phyloP scores from a whole-genome alignment of 176 grass and related monocot genomes.

The Aegilops bicornis region DNA sequence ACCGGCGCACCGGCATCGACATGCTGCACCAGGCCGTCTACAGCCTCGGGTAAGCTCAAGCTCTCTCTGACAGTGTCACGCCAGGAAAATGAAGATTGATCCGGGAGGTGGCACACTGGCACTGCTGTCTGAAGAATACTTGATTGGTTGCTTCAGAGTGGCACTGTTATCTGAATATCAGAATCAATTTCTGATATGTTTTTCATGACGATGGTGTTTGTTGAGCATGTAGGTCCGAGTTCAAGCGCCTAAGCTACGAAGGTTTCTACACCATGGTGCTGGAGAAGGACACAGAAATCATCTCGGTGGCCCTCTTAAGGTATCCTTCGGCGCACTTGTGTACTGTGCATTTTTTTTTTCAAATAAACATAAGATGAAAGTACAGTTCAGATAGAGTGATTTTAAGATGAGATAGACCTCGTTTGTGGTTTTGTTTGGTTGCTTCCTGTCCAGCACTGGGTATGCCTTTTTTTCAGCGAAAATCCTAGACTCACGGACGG shows the following conservation, averaged over 20 bases:
- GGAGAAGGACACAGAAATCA: constrained; percentile 67
- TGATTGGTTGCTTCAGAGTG: neutral
- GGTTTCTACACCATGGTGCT: constrained; percentile 73
- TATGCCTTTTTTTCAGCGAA: no score
- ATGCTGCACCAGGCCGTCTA: constrained; percentile 73
- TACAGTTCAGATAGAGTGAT: neutral
- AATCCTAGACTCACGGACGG: no score
- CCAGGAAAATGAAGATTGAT: neutral
- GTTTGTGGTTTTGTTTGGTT: no score
- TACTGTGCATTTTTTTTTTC: no score
- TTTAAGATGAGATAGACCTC: no score
- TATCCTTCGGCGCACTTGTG: neutral
- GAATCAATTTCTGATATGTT: neutral
- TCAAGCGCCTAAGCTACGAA: constrained; percentile 64
- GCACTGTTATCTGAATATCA: neutral
- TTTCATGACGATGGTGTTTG: neutral
- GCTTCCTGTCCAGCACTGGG: no score
- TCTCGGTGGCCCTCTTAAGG: constrained; percentile 69
- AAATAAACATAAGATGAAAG: no score
- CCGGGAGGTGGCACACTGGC: neutral
- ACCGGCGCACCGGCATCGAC: constrained; percentile 57
- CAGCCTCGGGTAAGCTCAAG: constrained; percentile 49
- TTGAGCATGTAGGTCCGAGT: constrained; percentile 60
- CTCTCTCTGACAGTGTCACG: no score
- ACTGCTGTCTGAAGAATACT: no score